Conservation (phyloP, 805 yeast genomes). For the Myxozyma geophila region DNA sequence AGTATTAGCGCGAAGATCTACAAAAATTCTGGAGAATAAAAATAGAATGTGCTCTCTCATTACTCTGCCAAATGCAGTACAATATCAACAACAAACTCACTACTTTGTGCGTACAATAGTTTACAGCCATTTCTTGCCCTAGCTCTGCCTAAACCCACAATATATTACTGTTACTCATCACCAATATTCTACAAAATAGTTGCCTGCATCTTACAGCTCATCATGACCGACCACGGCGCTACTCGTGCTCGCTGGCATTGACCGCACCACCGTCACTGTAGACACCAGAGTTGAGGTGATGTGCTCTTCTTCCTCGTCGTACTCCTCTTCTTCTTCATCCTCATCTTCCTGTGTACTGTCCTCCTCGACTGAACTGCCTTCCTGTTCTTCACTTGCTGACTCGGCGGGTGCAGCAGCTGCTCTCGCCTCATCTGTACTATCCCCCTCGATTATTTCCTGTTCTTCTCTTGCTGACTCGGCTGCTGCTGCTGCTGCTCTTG, state of each 20-base stretch:
- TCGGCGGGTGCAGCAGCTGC: neutral
- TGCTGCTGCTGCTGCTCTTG: conserved; percentile 1
- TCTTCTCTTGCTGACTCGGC: neutral
- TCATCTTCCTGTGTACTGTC: neutral
- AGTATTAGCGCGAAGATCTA: too few species aligned
- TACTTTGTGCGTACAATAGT: too few species aligned
- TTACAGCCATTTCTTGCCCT: too few species aligned
- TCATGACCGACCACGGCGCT: neutral
- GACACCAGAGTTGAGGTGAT: conserved; percentile 5
- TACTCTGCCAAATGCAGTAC: too few species aligned
- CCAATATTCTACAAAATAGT: neutral
- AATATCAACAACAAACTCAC: too few species aligned
- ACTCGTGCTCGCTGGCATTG: conserved; percentile 5
- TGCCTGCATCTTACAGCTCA: conserved; percentile 10
- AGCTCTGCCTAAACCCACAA: conserved; percentile 23
- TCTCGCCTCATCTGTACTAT: neutral
- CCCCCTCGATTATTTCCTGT: neutral
- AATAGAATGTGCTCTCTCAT: too few species aligned
- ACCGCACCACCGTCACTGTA: conserved; percentile 10
- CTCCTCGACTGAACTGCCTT: neutral
- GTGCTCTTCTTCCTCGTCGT: conserved; percentile 4
- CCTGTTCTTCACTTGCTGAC: neutral
- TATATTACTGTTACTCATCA: conserved; percentile 20
- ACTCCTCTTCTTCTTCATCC: conserved; percentile 6
- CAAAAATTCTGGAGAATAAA: too few species aligned